Conservation (phyloP, 2,329 filamentous ascomycete genomes). For the Curvularia hawaiiensis region DNA sequence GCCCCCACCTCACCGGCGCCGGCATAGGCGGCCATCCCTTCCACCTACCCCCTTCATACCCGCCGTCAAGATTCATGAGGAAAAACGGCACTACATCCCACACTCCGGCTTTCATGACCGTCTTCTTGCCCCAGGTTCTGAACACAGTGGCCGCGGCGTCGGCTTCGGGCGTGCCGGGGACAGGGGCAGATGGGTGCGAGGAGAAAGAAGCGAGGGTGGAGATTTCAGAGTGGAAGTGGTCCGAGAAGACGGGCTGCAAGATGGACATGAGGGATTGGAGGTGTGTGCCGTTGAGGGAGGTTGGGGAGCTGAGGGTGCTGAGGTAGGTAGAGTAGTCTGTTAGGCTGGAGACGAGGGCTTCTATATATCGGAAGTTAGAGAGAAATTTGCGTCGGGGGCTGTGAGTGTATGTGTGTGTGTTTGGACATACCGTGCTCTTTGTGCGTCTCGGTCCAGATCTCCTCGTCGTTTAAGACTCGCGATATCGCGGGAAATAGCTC, state of each 20-base stretch:
- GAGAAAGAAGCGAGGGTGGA: constrained; percentile 43
- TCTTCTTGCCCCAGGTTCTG: constrained; percentile 67
- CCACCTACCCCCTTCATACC: constrained; percentile 65
- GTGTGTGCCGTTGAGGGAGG: constrained; percentile 29
- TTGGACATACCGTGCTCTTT: constrained; percentile 39
- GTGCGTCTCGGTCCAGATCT: constrained; percentile 40
- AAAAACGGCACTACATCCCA: constrained; percentile 69
- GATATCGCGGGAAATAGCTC: constrained; percentile 45
- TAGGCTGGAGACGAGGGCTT: constrained; percentile 38
- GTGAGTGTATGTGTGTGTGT: too few relatives aligned
- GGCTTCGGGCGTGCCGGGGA: constrained; percentile 50
- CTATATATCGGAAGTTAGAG: constrained; percentile 16
- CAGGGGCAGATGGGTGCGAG: constrained; percentile 58
- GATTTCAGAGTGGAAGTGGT: constrained; percentile 46
- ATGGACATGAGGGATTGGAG: constrained; percentile 34
- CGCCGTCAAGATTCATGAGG: constrained; percentile 65
- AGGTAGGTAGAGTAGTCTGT: constrained; percentile 34
- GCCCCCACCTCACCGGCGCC: constrained; percentile 62
- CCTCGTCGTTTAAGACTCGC: constrained; percentile 32
- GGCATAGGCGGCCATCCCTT: constrained; percentile 69
- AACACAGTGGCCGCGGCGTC: constrained; percentile 57
- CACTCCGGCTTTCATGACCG: constrained; percentile 64
- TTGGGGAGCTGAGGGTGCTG: constrained; percentile 12
- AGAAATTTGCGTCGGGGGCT: background rate
- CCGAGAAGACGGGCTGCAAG: constrained; percentile 35